Conservation (phyloP, 2,329 filamentous ascomycete species). For the Mollisiaceae sp. region DNA sequence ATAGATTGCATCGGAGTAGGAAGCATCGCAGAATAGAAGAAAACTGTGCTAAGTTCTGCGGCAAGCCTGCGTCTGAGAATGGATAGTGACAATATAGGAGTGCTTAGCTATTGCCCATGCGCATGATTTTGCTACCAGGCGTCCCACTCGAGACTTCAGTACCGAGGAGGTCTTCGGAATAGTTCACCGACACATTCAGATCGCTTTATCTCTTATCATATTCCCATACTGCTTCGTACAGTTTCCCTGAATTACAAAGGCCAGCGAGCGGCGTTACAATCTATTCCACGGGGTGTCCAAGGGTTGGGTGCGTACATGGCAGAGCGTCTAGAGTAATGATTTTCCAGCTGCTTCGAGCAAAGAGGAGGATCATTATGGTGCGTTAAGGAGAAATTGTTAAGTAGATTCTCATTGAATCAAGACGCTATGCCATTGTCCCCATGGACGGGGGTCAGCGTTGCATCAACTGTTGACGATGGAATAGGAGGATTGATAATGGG, state of each 20-base stretch:
- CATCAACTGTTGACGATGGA: background rate
- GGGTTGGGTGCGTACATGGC: constrained; percentile 13
- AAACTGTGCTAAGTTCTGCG: constrained; percentile 18
- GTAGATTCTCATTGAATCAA: constrained; percentile 18
- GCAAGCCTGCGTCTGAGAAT: constrained; percentile 19
- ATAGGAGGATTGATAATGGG: constrained; percentile 19
- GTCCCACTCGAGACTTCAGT: constrained; percentile 17
- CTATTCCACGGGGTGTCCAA: constrained; percentile 24
- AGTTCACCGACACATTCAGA: constrained; percentile 24
- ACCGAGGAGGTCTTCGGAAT: constrained; percentile 18
- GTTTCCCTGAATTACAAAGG: constrained; percentile 12
- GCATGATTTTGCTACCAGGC: constrained; percentile 19
- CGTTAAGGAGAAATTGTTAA: background rate
- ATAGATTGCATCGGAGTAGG: constrained; percentile 19
- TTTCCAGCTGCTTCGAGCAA: constrained; percentile 24
- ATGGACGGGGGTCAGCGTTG: constrained; percentile 28
- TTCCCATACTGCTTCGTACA: constrained; percentile 10
- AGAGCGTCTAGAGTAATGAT: constrained; percentile 24
- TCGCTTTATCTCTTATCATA: constrained; percentile 20
- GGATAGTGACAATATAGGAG: constrained; percentile 20
- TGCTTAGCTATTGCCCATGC: constrained; percentile 28
- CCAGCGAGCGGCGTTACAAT: constrained; percentile 19
- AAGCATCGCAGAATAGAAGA: constrained; percentile 22
- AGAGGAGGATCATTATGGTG: constrained; percentile 23
- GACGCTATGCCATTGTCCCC: constrained; percentile 22